A percentile compares a stretch with the other conserved stretches of the same genome.
phyloP scores from a whole-genome alignment of 2,329 filamentous ascomycete species.

The Ceratocystis huliohia region DNA sequence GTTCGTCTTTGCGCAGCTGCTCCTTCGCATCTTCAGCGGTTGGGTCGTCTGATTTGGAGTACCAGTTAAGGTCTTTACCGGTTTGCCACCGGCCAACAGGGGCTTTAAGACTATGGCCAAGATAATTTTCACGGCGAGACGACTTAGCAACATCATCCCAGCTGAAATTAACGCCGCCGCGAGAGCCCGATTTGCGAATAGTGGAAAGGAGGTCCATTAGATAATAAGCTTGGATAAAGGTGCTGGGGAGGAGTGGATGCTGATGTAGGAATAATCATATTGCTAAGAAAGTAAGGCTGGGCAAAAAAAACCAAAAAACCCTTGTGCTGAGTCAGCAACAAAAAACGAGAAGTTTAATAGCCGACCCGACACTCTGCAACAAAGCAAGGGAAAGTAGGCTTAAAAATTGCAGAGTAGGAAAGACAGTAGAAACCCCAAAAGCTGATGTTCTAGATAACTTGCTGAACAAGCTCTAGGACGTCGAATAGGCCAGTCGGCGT shows the following conservation, averaged over 20 bases:
- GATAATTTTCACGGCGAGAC: conserved; percentile 73
- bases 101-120: conserved; percentile 84
- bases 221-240: background rate
- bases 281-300: background rate
- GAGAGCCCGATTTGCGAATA: conserved; percentile 79
- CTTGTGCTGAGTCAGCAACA: conserved; percentile 5
- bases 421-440: background rate
- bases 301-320: background rate
- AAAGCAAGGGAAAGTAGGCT: background rate
- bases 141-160: conserved; percentile 90
- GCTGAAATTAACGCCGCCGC: conserved; percentile 89
- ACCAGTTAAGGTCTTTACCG: conserved; percentile 54
- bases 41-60: conserved; percentile 43
- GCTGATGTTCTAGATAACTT: conserved; percentile 36
- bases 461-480: conserved; percentile 48
- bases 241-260: background rate
- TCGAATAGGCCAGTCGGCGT: conserved; percentile 50
- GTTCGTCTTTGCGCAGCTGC: conserved; percentile 60
- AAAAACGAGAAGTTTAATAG: background rate
- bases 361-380: background rate
- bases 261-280: background rate
- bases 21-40: conserved; percentile 35
- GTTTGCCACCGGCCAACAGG: conserved; percentile 88
- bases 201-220: conserved; percentile 85
- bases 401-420: background rate